Percentiles rank a stretch among this genome's conserved stretches.
Evolutionary conservation across 78 protist species (phyloP).

Genomic region (Polysphondylium violaceum): DNA sequence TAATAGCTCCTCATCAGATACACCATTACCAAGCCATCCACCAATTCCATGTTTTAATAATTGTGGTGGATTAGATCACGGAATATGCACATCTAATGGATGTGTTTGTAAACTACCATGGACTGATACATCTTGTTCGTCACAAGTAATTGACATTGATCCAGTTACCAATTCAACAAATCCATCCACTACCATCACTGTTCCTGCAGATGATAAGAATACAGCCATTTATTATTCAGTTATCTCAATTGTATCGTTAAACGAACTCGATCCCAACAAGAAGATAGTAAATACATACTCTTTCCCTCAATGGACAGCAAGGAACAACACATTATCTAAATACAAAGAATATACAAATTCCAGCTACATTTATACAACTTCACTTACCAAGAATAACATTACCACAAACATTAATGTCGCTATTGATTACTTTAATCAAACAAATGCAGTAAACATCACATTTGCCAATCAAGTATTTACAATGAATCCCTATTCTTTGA

Average conservation of each 20-base stretch:
- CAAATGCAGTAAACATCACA: not conserved
- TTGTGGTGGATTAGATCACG: not conserved
- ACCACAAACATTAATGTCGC: not conserved
- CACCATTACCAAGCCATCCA: not conserved
- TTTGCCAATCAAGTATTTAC: not conserved
- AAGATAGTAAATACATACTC: not conserved
- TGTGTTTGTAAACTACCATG: conserved; percentile 19
- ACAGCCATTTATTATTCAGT: not conserved
- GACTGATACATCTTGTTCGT: not conserved
- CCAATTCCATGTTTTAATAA: not conserved
- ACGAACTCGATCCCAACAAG: conserved; percentile 5
- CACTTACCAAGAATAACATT: not conserved
- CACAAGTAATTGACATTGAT: not conserved
- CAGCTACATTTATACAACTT: not conserved
- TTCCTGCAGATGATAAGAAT: not conserved
- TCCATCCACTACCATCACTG: not conserved
- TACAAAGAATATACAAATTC: not conserved
- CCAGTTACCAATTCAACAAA: not conserved
- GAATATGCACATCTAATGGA: not conserved
- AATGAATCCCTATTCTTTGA: conserved; percentile 22
- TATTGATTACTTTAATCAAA: not conserved
- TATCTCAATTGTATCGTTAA: not conserved
- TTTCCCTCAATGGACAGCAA: conserved; percentile 17
- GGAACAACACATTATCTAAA: no score
- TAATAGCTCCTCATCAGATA: not conserved